Evolutionary conservation across 148 eudicot species (phyloP), one percentile per base, ranked within the genome.

Genomic region (Arctostaphylos glauca): DNA sequence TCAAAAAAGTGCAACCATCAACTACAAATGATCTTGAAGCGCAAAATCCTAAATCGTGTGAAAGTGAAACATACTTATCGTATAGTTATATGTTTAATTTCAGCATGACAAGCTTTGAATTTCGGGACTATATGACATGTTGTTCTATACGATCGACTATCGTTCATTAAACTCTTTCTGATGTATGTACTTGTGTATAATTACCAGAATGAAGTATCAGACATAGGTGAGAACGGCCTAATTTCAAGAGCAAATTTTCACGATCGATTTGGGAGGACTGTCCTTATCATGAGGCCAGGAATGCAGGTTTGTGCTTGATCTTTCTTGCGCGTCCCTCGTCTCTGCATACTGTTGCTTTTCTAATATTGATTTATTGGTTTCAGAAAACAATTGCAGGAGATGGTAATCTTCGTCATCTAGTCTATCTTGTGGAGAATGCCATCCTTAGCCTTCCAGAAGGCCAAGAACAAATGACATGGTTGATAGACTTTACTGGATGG

Each of bases 281-380:
- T 96, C 84, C 98, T 96, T 76, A 89, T 96, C 77, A 91, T 96
- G 97, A 96, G 99, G 88, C 99, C 99, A 15, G 99, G 97, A 75
- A 92, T 87, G 88, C 99, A 96, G 99, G 99, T 93, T 60, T 43
- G 31, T 81, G 62, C 53, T 41, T 8, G 23, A 47, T 2, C 38
- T 52, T 66, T 25, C 67, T 31, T 67, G 31, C 44, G 14, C 2
- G 54, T 50, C 8, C 54, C 54, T 50, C 54, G 2, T n/a, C 1
- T 80, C 52, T 23, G 6, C 16, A 49, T n/a, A 19, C n/a, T 76
- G 62, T 76, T 31, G 48, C 62, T 76, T 75, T 31, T 31, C 38
- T 31, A 31, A 31, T 31, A 31, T 31, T 31, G 38, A n/a, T 77
- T 54, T 83, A 38, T 72, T 21, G 83, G 67, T 86, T 86, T 80